Conservation (phyloP, 2,329 filamentous ascomycete species). For the Microdochium bolleyi region DNA sequence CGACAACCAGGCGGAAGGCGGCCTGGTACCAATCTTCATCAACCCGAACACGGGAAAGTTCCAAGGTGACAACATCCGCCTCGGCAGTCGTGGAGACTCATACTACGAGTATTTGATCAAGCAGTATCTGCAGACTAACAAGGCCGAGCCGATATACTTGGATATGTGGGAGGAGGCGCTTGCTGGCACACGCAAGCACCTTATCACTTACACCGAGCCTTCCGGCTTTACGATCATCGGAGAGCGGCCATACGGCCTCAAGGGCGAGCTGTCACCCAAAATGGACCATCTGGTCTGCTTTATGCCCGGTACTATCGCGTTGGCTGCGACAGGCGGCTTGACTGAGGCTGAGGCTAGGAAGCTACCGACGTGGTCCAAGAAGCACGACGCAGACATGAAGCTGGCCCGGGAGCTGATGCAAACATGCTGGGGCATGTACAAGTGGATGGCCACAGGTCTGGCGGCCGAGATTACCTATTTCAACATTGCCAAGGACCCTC, state of each 20-base stretch:
- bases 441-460: conserved; percentile 81
- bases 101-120: conserved; percentile 99
- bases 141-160: conserved; percentile 76
- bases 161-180: conserved; percentile 91
- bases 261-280: conserved; percentile 64
- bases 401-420: conserved; percentile 88
- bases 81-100: conserved; percentile 90
- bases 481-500: conserved; percentile 61
- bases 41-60: conserved; percentile 73
- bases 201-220: conserved; percentile 79
- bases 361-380: conserved; percentile 61
- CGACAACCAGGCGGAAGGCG: conserved; percentile 68
- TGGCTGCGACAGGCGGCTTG: conserved; percentile 75
- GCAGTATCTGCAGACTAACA: conserved; percentile 90
- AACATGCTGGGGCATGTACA: conserved; percentile 98
- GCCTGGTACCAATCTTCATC: conserved; percentile 87
- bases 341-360: conserved; percentile 69
- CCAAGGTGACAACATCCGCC: conserved; percentile 74
- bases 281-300: conserved; percentile 99
- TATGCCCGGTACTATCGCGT: conserved; percentile 89
- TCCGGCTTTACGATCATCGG: conserved; percentile 82
- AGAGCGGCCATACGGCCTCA: conserved; percentile 71
- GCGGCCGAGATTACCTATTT: conserved; percentile 94
- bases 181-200: conserved; percentile 78
- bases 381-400: conserved; percentile 79